A percentile compares a stretch with the other conserved stretches of the same genome.
These are phyloP conservation scores for Rhypophila decipiens DNA, from an alignment of 495 filamentous ascomycete genomes.

Conservation along the genomic window DNA sequence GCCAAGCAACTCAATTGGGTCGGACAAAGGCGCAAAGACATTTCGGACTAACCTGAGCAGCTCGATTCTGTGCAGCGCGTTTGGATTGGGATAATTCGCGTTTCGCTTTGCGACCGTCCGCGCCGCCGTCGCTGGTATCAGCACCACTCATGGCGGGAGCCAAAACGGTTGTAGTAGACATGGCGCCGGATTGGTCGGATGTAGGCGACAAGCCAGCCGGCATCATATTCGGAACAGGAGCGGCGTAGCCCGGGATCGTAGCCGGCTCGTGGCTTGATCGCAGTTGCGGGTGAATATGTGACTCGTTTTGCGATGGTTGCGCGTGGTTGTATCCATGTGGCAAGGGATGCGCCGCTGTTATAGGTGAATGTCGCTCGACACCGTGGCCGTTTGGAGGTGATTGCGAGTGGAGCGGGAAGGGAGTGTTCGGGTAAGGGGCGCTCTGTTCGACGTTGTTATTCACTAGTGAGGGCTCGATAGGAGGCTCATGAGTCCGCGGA, in stretches of 20 bases:
- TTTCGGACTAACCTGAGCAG: conserved; percentile 69
- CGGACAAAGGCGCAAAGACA: neutral
- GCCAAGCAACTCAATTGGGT: no score
- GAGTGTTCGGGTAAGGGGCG: conserved; percentile 6
- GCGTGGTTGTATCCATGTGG: conserved; percentile 30
- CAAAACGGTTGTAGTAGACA: conserved; percentile 12
- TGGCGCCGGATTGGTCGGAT: conserved; percentile 15
- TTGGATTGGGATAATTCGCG: conserved; percentile 91
- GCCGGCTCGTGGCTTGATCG: conserved; percentile 22
- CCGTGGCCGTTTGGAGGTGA: conserved; percentile 15
- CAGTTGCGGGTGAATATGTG: conserved; percentile 26
- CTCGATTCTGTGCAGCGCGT: conserved; percentile 91
- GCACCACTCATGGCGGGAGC: conserved; percentile 4
- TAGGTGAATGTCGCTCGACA: conserved; percentile 11
- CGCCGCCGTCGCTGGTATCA: conserved; percentile 17
- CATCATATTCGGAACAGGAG: conserved; percentile 27
- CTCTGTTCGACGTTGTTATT: conserved; percentile 16
- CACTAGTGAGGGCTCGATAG: conserved; percentile 10
- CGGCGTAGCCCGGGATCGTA: conserved; percentile 12
- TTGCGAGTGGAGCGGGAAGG: conserved; percentile 12
- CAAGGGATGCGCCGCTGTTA: conserved; percentile 13
- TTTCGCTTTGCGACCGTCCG: conserved; percentile 52
- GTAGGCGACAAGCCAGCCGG: conserved; percentile 17
- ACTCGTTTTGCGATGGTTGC: conserved; percentile 17
- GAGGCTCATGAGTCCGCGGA: conserved; percentile 16